phyloP scores from a whole-genome alignment of 108 stramenopile species.

The Nannochloropsis oceanica region DNA sequence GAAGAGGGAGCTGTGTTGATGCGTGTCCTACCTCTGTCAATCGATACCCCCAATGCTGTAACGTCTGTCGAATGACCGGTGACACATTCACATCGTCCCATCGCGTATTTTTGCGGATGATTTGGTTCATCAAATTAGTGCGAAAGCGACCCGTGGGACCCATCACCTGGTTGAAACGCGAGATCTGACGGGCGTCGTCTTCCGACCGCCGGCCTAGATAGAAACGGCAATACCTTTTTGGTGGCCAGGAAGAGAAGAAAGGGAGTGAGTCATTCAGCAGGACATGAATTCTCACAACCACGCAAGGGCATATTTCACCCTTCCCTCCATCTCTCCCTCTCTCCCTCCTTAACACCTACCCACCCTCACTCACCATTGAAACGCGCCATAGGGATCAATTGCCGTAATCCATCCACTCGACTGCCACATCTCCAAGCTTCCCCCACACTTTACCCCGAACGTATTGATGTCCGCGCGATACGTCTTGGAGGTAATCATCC shows the following conservation, averaged over 20 bases:
- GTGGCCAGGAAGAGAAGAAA: background rate
- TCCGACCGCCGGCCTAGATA: slow-evolving; percentile 58
- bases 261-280: background rate
- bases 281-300: too few species aligned
- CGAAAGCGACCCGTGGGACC: slow-evolving; percentile 76
- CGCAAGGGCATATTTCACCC: too few species aligned
- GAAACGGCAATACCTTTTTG: slow-evolving; percentile 78
- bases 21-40: slow-evolving; percentile 46
- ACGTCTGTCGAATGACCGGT: slow-evolving; percentile 83
- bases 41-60: slow-evolving; percentile 88
- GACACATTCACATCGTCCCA: slow-evolving; percentile 50
- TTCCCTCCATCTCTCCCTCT: too few species aligned
- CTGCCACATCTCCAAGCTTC: slow-evolving; percentile 60
- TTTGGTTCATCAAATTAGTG: slow-evolving; percentile 79
- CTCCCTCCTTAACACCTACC: background rate
- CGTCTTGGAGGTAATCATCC: slow-evolving; percentile 47
- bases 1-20: background rate
- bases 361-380: slow-evolving; percentile 47
- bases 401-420: slow-evolving; percentile 27
- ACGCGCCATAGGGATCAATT: slow-evolving; percentile 96
- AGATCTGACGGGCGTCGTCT: slow-evolving; percentile 61
- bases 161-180: slow-evolving; percentile 57
- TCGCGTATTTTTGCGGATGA: slow-evolving; percentile 43
- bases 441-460: slow-evolving; percentile 80
- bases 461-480: slow-evolving; percentile 60